Base-by-base conservation (phyloP, 2,329 filamentous ascomycete genomes). In the Colletotrichum filicis region DNA sequence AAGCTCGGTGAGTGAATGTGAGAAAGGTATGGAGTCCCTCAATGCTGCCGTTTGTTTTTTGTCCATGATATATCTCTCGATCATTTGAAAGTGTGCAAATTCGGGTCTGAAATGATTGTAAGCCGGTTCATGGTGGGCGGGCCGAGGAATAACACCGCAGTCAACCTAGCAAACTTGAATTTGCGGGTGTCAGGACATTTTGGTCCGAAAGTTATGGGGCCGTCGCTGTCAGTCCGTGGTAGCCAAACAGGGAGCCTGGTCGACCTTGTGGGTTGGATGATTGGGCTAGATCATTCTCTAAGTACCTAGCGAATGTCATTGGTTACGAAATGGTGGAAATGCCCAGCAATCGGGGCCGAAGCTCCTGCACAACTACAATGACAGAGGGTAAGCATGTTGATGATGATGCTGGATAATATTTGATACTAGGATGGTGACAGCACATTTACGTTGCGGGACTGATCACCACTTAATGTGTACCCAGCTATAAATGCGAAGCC, bases 151-250 rank as follows among this genome's bases (percentile, higher is more conserved):
- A 35, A 16, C 42, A 55, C n/a, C 19, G 37, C 32, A 22, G 42
- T 49, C 8, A 9, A 22, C 55, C 14, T 35, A n/a, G 8, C 62
- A 49, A 19, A n/a, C 16, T 49, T 37, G n/a, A 12, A 71, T 19
- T 42, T 42, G 42, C 19, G 42, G 55, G 68, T 12, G n/a, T 30
- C 42, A 67, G 71, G 71, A 74, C 70, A 52, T 63, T 72, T 72
- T 74, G 71, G 62, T 74, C 71, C 71, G 71, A 57, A 42, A 53
- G 24, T 58, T 59, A 74, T 42, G 71, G 68, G 62, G 57, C 52
- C 30, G 32, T 55, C 58, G 57, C 63, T 71, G 68, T 65, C 62
- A 66, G 68, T 46, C 62, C 67, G 57, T 24, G 62, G 71, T 67
- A 58, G 26, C 52, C 58, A 37, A 67, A 71, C 68, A 24, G 68